Conservation (phyloP, 164 flowering plant genomes). For the Piper betle region DNA sequence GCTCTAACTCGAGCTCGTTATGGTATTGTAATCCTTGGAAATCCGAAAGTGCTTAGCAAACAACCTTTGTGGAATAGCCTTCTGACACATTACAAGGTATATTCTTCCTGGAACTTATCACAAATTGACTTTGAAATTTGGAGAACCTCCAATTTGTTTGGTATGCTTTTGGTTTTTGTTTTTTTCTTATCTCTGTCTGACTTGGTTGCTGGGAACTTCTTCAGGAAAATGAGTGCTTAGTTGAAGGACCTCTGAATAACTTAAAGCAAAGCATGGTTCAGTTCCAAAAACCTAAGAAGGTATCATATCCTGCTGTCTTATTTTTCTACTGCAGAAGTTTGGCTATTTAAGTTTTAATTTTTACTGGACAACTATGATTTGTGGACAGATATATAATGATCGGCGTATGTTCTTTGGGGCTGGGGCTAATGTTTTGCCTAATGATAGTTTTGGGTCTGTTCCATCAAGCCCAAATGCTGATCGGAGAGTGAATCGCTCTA, state of each 20-base stretch:
- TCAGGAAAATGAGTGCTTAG: constrained; percentile 95
- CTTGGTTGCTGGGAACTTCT: neutral
- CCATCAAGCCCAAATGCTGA: constrained; percentile 51
- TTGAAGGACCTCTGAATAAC: constrained; percentile 95
- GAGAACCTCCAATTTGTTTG: neutral
- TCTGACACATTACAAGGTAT: constrained; percentile 95
- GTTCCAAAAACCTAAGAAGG: constrained; percentile 98
- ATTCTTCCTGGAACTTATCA: neutral
- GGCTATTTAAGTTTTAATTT: neutral
- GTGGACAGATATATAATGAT: constrained; percentile 73
- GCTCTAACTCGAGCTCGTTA: constrained; percentile 97
- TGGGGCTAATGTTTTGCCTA: constrained; percentile 64
- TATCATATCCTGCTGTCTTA: constrained; percentile 8
- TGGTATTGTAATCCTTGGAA: constrained; percentile 94
- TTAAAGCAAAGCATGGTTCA: constrained; percentile 99
- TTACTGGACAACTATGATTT: neutral
- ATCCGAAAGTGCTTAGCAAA: constrained; percentile 96
- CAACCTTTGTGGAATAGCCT: constrained; percentile 98
- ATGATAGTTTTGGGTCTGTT: constrained; percentile 47
- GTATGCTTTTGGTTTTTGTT: neutral
- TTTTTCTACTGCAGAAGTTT: too few species aligned
- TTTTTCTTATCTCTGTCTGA: neutral
- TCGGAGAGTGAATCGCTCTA: constrained; percentile 49
- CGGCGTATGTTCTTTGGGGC: constrained; percentile 76
- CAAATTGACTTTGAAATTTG: neutral